Evolutionary conservation across 2,329 filamentous ascomycete species (phyloP).

Genomic region (Aspergillus udagawae): DNA sequence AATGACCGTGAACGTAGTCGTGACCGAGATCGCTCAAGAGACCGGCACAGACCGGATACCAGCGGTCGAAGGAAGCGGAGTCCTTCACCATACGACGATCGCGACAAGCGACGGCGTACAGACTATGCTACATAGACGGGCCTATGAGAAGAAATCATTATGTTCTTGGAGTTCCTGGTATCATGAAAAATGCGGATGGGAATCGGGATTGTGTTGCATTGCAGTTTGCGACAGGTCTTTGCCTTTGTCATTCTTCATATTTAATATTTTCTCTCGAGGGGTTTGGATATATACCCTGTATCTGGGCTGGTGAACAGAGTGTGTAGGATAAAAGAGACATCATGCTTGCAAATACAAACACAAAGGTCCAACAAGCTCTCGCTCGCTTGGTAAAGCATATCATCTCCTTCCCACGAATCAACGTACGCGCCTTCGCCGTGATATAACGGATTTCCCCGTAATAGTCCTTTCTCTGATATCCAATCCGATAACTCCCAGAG

Average conservation of each 20-base stretch:
- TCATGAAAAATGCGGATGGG: constrained; percentile 14
- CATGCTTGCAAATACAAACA: constrained; percentile 1
- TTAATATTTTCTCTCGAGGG: neutral
- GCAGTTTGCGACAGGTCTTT: constrained; percentile 4
- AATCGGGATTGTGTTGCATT: constrained; percentile 12
- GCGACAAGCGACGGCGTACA: constrained; percentile 40
- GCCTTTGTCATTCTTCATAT: neutral
- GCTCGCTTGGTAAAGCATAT: neutral
- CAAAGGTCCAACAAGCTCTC: neutral
- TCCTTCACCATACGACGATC: constrained; percentile 39
- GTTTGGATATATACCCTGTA: neutral
- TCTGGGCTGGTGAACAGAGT: neutral
- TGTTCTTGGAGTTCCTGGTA: constrained; percentile 18
- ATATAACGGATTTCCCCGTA: neutral
- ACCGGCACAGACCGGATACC: constrained; percentile 46
- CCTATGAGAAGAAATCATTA: constrained; percentile 1
- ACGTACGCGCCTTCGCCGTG: neutral
- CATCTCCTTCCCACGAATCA: neutral
- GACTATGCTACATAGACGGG: constrained; percentile 21
- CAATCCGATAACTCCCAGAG: neutral
- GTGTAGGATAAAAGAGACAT: neutral
- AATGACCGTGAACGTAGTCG: constrained; percentile 27
- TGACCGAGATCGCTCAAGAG: constrained; percentile 40
- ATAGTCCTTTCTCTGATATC: neutral
- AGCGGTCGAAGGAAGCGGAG: constrained; percentile 38